Evolutionary conservation across 1,284 basidiomycete genomes (phyloP), one percentile per base, ranked within the genome.

Genomic region (Heterobasidion occidentale): DNA sequence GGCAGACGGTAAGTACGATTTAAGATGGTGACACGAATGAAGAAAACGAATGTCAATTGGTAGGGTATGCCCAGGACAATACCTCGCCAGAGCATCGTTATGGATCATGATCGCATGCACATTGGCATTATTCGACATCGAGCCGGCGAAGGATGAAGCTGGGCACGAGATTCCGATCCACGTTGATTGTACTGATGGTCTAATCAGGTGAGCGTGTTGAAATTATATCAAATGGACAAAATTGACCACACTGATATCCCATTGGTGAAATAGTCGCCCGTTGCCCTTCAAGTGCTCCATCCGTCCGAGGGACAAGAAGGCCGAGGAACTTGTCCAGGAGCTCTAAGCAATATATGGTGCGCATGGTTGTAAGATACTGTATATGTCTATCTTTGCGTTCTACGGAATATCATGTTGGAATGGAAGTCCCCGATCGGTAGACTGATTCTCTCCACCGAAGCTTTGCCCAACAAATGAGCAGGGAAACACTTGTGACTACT

Each of bases 51-150:
- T 19, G 14, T 19, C 9, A 8, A 2, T 46, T 2, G 36, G n/a
- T 9, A 54, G 62, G 33, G 51, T 59, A 9, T 63, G 60, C 48
- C 58, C 60, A 3, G 63, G 63, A 0, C 58, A 58, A 11, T 54
- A 62, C 49, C 56, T 64, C 17, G 63, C 58, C 6, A 57, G 54
- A 33, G 54, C 56, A 15, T 58, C 59, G 2, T 46, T 64, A 3
- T 64, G 56, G 46, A 44, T 64, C 9, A 38, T 54, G 8, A n/a
- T 46, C 2, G 50, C 55, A 20, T 56, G 52, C 0, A 27, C 59
- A 1, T 44, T 60, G 17, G 49, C 59, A 1, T 57, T 56, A 3
- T 60, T 53, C 38, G 42, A 56, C n/a, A 17, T 60, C 8, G 42
- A n/a, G 7, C 53, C 51, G 45, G 51, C 54, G 4, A 58, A 42